Conservation (phyloP, 2,329 filamentous ascomycete species). For the Knoxdaviesia capensis region DNA sequence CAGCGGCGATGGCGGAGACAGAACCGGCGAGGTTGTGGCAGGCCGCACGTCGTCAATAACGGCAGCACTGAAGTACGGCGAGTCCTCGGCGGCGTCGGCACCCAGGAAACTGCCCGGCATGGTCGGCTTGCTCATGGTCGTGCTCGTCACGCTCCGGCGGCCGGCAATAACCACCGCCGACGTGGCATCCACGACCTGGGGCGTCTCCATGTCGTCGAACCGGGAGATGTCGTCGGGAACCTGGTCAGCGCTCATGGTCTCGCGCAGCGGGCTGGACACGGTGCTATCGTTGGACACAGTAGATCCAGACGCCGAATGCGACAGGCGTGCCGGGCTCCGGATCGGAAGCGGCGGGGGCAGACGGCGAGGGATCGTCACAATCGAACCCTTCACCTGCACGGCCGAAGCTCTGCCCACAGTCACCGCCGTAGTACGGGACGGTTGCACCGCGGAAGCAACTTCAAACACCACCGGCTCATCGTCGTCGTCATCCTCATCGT, state of each 20-base stretch:
- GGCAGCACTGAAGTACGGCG: not conserved
- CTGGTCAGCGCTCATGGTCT: too few relatives aligned
- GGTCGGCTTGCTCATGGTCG: too few relatives aligned
- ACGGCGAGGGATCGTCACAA: conserved; percentile 73
- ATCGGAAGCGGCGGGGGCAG: conserved; percentile 58
- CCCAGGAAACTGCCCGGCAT: too few relatives aligned
- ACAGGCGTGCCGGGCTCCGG: conserved; percentile 49
- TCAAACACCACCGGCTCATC: conserved; percentile 53
- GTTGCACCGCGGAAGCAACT: conserved; percentile 33
- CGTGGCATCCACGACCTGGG: too few relatives aligned
- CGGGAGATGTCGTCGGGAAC: too few relatives aligned
- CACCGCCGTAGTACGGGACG: conserved; percentile 32
- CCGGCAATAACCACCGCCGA: too few relatives aligned
- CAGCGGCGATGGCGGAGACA: too few relatives aligned
- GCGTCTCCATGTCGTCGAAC: too few relatives aligned
- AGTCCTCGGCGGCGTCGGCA: not conserved
- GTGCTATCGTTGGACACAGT: conserved; percentile 39
- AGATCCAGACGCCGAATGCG: conserved; percentile 27
- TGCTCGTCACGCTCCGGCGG: too few relatives aligned
- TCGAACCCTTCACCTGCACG: conserved; percentile 51
- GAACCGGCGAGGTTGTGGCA: too few relatives aligned
- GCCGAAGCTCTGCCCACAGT: conserved; percentile 36
- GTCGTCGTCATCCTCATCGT: conserved; percentile 27
- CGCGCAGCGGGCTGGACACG: conserved; percentile 28
- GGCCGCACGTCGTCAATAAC: too few relatives aligned